Evolutionary conservation across 495 filamentous ascomycete species (phyloP), one percentile per base, ranked within the genome.

Genomic region (Neohortaea acidophila): DNA sequence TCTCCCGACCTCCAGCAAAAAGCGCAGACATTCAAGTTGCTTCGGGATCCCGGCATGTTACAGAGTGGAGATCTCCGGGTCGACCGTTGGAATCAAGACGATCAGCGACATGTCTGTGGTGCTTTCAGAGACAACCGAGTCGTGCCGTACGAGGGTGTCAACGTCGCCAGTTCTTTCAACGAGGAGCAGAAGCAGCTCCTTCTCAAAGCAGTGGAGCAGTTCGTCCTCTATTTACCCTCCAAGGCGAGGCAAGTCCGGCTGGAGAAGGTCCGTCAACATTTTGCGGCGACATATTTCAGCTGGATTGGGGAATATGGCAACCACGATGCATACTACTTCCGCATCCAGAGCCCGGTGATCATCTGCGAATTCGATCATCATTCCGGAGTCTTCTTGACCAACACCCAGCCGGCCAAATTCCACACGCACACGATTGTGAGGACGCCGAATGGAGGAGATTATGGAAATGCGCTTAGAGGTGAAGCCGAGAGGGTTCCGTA

Each of bases 91-190:
- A 82, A 84, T 59, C 70, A 69, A 38, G 74, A 79, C 51, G 79
- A 83, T 52, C 75, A 82, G 63, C 64, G 78, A 14, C 79, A 83
- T 43, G 40, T 82, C 20, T 76, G 75, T 53, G 79, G 79, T 38
- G 79, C 79, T n/a, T 79, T 75, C 54, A 66, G 73, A 22, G 79
- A 84, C 50, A 84, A 84, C 58, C 63, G 79, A n/a, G 61, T 79
- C 21, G 70, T 84, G 9, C 78, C 78, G 0, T 77, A 77, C 57
- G 79, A 84, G 58, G 79, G 79, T 2, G 51, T 78, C 18, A 40
- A 56, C 0, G 69, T 72, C 2, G 24, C 24, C 24, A 9, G 24
- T 4, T 55, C 59, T 0, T 58, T 82, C 22, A 48, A 44, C 4
- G 27, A 41, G 0, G 53, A 45, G 10, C 69, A 76, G 49, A 65